Conservation (phyloP, 2,329 filamentous ascomycete genomes). For the Aspergillus sp. region DNA sequence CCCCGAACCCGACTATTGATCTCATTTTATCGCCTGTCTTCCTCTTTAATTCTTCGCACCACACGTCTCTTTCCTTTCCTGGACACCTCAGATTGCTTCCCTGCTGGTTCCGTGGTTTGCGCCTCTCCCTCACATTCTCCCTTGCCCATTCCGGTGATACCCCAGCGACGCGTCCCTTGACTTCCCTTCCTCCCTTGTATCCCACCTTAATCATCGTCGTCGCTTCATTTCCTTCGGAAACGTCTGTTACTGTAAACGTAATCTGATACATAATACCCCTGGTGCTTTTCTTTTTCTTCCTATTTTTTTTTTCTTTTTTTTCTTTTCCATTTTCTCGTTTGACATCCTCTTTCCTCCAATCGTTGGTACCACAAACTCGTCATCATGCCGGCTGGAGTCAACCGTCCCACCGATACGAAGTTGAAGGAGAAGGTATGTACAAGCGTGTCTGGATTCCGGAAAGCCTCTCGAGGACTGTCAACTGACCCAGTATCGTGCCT, state of each 20-base stretch:
- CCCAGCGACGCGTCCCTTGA: conserved; percentile 16
- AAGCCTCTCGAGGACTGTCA: neutral
- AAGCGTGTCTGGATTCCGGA: neutral
- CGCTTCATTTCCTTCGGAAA: neutral
- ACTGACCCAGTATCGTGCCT: neutral
- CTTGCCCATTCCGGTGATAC: conserved; percentile 21
- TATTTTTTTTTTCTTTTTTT: neutral
- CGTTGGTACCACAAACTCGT: neutral
- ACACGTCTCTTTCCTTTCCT: neutral
- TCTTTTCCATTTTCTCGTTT: neutral
- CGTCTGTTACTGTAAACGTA: neutral
- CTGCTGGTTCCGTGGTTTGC: neutral
- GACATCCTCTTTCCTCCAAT: neutral
- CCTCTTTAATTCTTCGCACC: neutral
- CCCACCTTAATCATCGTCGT: neutral
- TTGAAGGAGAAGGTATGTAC: conserved; percentile 66
- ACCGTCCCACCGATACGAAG: conserved; percentile 71
- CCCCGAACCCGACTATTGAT: no score
- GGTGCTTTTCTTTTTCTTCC: neutral
- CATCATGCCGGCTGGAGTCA: conserved; percentile 53
- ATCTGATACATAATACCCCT: neutral
- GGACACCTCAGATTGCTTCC: neutral
- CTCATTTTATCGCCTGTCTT: neutral
- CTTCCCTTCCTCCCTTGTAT: conserved; percentile 9
- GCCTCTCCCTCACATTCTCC: neutral